Percentiles rank a stretch among this genome's conserved stretches.
phyloP scores from a whole-genome alignment of 2,329 filamentous ascomycete species.

The Colletotrichum eleusines region DNA sequence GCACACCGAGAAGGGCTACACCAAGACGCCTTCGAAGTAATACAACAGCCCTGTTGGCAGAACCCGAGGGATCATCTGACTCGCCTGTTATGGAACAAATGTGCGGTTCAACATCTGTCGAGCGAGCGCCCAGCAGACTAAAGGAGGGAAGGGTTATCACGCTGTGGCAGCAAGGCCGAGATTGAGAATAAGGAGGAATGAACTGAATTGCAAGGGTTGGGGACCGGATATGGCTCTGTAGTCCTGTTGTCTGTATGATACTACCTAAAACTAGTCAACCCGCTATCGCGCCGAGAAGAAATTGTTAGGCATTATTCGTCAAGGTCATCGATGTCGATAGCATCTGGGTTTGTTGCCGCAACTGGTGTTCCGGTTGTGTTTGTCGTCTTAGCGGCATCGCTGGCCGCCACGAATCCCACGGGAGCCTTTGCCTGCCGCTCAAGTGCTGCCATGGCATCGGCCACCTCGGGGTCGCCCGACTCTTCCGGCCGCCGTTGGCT shows the following conservation, averaged over 20 bases:
- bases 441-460: slow-evolving; percentile 89
- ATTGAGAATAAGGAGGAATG: background rate
- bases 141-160: background rate
- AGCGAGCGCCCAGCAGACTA: background rate
- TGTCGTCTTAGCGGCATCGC: slow-evolving; percentile 73
- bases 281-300: slow-evolving; percentile 14
- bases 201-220: slow-evolving; percentile 12
- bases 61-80: background rate
- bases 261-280: slow-evolving; percentile 25
- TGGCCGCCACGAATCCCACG: slow-evolving; percentile 90
- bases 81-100: background rate
- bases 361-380: slow-evolving; percentile 59
- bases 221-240: background rate
- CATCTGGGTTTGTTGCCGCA: slow-evolving; percentile 80
- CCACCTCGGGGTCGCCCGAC: slow-evolving; percentile 60
- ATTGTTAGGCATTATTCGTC: slow-evolving; percentile 64
- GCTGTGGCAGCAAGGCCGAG: background rate
- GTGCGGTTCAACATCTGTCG: background rate
- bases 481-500: slow-evolving; percentile 71
- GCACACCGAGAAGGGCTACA: slow-evolving; percentile 63
- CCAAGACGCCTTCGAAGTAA: slow-evolving; percentile 48
- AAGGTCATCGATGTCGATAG: slow-evolving; percentile 82
- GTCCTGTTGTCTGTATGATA: slow-evolving; percentile 30
- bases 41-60: background rate
- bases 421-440: slow-evolving; percentile 91